Base-by-base conservation (phyloP, 805 yeast species). In the Scheffersomyces amazonensis region DNA sequence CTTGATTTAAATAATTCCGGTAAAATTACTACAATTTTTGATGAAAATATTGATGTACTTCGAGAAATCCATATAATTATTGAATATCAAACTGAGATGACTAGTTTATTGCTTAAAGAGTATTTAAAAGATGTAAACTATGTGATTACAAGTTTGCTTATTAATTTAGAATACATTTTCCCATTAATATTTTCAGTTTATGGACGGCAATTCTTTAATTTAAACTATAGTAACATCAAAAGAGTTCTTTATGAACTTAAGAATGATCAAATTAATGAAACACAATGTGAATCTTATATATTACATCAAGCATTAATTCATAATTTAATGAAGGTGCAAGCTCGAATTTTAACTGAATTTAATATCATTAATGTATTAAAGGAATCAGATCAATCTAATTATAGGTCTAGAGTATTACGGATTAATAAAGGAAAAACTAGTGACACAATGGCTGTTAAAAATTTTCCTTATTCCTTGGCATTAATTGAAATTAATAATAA, bases 141-240 rank as follows among this genome's bases (percentile, higher is more conserved):
- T 34, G 37, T 49, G 38, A 32, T 59, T 11, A 27, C 48, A 1
- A 51, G 62, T 5, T 36, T 56, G 21, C 16, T 61, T 7, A 16
- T 63, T n/a, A 46, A 57, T n/a, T 40, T 60, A 5, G 71, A 64
- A 40, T 36, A 34, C 29, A 34, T 37, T 21, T 58, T 39, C 34
- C 69, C 71, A 1, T 51, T 63, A 21, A 49, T 59, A 3, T 63
- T 64, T 30, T 62, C 68, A 16, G 47, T 48, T 12, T 48, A 53
- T 35, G 66, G 66, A 1, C 43, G 66, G 22, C 50, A 42, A 16
- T 42, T 54, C 19, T 43, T 62, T 16, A 41, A 42, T 32, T 27
- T 44, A n/a, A 59, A 57, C 36, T 54, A 27, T 17, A 7, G 17
- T 5, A 13, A 9, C 9, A n/a, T 27, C 10, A 7, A 27, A 27